Percentiles rank a stretch among this genome's conserved stretches.
Evolutionary conservation across 805 yeast species (phyloP).

Genomic region (Kuraishia borneana): DNA sequence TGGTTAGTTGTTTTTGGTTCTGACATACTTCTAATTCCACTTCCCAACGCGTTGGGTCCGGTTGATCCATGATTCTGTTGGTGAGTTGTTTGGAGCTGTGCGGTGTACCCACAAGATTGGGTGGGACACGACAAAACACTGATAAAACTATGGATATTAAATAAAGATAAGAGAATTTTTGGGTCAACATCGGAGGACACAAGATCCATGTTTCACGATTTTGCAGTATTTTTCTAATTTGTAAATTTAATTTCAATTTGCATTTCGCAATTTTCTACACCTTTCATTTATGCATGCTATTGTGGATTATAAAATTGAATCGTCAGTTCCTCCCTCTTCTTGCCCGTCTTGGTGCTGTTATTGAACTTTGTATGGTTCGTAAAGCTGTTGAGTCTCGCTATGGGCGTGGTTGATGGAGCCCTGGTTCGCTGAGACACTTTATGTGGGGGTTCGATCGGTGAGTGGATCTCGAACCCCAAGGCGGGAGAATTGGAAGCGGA

Average conservation of each 20-base stretch:
- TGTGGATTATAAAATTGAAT: neutral
- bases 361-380: too few species aligned
- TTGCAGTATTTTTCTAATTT: neutral
- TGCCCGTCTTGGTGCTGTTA: neutral
- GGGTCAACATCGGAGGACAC: neutral
- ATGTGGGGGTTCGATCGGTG: neutral
- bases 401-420: too few species aligned
- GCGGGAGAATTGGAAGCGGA: neutral
- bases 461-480: neutral
- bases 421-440: too few species aligned
- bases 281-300: neutral
- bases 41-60: slow-evolving; percentile 86
- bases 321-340: neutral
- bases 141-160: too few species aligned
- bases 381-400: too few species aligned
- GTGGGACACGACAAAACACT: neutral
- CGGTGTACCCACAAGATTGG: neutral
- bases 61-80: slow-evolving; percentile 18
- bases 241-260: too few species aligned
- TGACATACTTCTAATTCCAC: slow-evolving; percentile 65
- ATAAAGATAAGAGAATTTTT: too few species aligned
- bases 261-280: too few species aligned
- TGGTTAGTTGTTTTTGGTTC: slow-evolving; percentile 11
- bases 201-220: neutral
- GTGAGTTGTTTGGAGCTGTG: neutral